Evolutionary conservation across 164 flowering plant genomes (phyloP).

Genomic region (Umbellularia californica): DNA sequence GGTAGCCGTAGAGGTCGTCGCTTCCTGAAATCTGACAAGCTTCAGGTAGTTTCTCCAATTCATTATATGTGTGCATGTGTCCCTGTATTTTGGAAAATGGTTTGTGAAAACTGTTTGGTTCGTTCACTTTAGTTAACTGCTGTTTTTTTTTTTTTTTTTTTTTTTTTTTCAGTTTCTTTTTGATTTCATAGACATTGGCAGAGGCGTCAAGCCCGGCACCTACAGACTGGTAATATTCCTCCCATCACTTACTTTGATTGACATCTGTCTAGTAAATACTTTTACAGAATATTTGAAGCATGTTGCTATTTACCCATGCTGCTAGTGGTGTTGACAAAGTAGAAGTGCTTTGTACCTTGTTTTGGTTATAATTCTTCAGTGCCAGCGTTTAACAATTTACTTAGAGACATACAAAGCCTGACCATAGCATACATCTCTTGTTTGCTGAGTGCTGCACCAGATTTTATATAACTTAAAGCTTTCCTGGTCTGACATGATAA

Average conservation of each 20-base stretch:
- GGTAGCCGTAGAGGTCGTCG: slow-evolving; percentile 89
- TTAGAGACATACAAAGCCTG: too few species aligned
- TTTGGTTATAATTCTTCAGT: too few species aligned
- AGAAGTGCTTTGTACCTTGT: too few species aligned
- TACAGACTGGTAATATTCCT: slow-evolving; percentile 76
- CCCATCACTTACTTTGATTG: not conserved
- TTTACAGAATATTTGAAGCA: not conserved
- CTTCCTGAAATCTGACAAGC: slow-evolving; percentile 69
- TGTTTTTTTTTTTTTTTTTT: slow-evolving; percentile 30
- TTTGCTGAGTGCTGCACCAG: too few species aligned
- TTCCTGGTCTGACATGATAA: too few species aligned
- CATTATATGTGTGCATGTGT: not conserved
- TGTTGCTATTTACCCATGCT: not conserved
- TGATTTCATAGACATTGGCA: slow-evolving; percentile 82
- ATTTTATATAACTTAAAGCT: too few species aligned
- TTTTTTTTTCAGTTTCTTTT: slow-evolving; percentile 64
- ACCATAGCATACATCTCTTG: too few species aligned
- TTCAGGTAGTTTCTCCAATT: slow-evolving; percentile 45
- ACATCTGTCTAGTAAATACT: not conserved
- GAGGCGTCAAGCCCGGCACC: slow-evolving; percentile 74
- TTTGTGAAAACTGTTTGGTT: not conserved
- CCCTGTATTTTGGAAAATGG: too few species aligned
- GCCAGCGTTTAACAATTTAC: too few species aligned
- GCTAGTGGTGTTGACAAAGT: not conserved
- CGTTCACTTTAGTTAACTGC: not conserved